Percentiles rank a stretch among this genome's conserved stretches.
Conservation (phyloP, 441 rosid genomes). For the Arabidopsis hybrid region DNA sequence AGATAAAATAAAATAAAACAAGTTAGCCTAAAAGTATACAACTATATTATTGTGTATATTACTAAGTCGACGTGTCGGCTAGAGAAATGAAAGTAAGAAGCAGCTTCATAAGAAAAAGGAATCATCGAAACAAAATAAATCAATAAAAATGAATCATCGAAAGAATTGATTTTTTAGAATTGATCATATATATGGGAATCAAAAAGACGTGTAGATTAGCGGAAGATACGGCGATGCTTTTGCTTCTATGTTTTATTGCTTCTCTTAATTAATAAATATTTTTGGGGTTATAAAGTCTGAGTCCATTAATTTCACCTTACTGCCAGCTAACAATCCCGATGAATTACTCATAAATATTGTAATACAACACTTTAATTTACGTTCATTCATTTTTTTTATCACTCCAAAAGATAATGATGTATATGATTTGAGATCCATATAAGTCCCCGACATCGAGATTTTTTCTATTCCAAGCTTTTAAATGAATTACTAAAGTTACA, state of each 20-base stretch:
- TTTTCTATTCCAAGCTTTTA: not conserved
- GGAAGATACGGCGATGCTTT: conserved; percentile 49
- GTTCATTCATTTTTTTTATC: conserved; percentile 29
- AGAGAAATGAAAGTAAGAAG: conserved; percentile 40
- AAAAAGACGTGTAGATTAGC: conserved; percentile 51
- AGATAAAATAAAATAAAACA: not conserved
- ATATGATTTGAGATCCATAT: conserved; percentile 31
- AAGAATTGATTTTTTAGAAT: conserved; percentile 23
- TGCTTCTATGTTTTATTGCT: conserved; percentile 37
- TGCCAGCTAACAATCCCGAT: conserved; percentile 52
- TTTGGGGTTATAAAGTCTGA: conserved; percentile 39
- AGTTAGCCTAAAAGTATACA: not conserved
- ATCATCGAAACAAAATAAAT: not conserved
- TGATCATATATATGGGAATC: conserved; percentile 39
- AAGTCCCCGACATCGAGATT: conserved; percentile 19
- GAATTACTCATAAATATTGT: conserved; percentile 43
- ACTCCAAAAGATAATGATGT: conserved; percentile 38
- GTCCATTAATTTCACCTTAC: conserved; percentile 49
- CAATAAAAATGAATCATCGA: conserved; percentile 30
- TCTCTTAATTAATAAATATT: conserved; percentile 37
- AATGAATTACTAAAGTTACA: not conserved
- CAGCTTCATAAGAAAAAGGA: conserved; percentile 30
- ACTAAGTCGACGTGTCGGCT: conserved; percentile 41
- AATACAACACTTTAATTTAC: conserved; percentile 20
- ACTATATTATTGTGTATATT: conserved; percentile 15